Evolutionary conservation across 306 rosid genomes (phyloP).

Genomic region (Medicago ruthenica): DNA sequence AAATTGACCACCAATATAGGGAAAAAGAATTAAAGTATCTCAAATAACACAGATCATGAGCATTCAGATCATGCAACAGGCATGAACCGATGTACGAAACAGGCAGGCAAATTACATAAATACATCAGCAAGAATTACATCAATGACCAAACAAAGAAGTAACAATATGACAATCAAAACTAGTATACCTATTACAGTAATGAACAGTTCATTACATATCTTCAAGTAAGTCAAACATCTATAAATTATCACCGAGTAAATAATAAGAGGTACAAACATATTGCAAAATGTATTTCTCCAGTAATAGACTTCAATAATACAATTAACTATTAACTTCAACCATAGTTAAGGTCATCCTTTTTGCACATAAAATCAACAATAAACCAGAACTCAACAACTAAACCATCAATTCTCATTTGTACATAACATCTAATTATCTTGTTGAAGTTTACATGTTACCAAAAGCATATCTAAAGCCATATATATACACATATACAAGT

Average conservation of each 20-base stretch:
- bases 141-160: conserved; percentile 18
- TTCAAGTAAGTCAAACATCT: not conserved
- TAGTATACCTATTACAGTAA: not conserved
- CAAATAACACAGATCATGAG: conserved; percentile 18
- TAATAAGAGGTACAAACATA: conserved; percentile 8
- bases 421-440: not conserved
- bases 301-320: conserved; percentile 14
- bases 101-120: conserved; percentile 2
- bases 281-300: not conserved
- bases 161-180: conserved; percentile 2
- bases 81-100: too few species aligned
- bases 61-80: conserved; percentile 35
- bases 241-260: conserved; percentile 3
- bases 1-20: conserved; percentile 1
- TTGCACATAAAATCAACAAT: not conserved
- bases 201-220: conserved; percentile 14
- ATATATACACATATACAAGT: not conserved
- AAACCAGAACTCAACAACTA: conserved; percentile 12
- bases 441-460: conserved; percentile 14
- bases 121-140: conserved; percentile 33
- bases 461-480: conserved; percentile 20
- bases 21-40: not conserved
- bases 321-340: not conserved
- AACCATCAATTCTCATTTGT: not conserved
- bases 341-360: not conserved